phyloP scores from a whole-genome alignment of 352 stramenopile species.

The Phytophthora colocasiae region DNA sequence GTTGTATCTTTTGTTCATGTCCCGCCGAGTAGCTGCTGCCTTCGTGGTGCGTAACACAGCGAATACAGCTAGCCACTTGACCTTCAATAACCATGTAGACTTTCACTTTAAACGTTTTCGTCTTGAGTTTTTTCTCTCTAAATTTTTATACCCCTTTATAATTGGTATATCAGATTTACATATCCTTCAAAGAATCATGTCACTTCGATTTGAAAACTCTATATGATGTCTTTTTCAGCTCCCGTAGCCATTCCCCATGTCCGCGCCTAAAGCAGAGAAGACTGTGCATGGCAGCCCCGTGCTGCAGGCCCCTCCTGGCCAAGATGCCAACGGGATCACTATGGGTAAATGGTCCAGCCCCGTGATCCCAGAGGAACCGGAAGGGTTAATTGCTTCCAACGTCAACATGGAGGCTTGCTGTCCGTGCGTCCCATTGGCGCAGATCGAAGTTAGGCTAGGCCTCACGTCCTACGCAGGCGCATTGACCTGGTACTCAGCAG shows the following conservation, averaged over 20 bases:
- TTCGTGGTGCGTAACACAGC: constrained; percentile 24
- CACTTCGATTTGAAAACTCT: constrained; percentile 8
- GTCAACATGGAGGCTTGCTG: constrained; percentile 40
- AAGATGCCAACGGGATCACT: constrained; percentile 38
- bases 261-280: constrained; percentile 28
- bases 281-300: constrained; percentile 18
- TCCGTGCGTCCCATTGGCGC: constrained; percentile 39
- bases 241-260: constrained; percentile 3
- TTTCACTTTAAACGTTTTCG: constrained; percentile 3
- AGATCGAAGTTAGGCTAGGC: constrained; percentile 40
- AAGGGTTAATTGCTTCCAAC: constrained; percentile 29
- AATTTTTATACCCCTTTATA: background rate
- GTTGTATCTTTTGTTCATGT: constrained; percentile 45
- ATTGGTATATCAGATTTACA: background rate
- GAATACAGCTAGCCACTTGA: constrained; percentile 29
- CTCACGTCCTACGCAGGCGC: constrained; percentile 31
- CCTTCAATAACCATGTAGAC: constrained; percentile 29
- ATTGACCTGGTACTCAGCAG: constrained; percentile 27
- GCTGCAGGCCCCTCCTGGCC: constrained; percentile 8
- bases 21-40: constrained; percentile 9
- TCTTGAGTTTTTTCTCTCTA: background rate
- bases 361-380: constrained; percentile 31
- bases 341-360: constrained; percentile 40
- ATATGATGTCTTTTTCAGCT: background rate
- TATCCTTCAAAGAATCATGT: background rate